Conservation (phyloP, 169 alveolate genomes). For the Blepharisma undulans region DNA sequence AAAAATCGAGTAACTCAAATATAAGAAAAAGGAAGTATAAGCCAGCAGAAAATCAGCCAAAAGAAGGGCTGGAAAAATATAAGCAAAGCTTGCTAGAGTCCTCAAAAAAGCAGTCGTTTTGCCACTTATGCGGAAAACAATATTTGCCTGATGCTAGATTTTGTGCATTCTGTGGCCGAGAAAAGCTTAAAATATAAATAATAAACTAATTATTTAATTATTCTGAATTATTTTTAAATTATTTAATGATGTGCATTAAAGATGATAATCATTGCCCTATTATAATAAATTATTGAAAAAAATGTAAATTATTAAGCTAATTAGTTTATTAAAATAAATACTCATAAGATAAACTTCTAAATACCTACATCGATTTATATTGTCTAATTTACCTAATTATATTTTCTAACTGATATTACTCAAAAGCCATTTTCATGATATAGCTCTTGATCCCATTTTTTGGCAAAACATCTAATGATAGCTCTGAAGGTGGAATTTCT, state of each 20-base stretch:
- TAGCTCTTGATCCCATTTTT: not conserved
- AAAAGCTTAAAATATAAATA: too few species aligned
- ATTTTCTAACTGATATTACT: too few species aligned
- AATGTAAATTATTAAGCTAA: not conserved
- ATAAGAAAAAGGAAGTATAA: not conserved
- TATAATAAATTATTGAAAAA: not conserved
- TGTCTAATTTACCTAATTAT: too few species aligned
- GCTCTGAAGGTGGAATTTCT: too few species aligned
- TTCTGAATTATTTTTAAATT: too few species aligned
- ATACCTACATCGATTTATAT: too few species aligned
- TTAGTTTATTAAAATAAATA: not conserved
- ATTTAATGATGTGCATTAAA: too few species aligned
- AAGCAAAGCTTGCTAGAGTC: not conserved
- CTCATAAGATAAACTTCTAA: too few species aligned
- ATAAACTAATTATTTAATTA: too few species aligned
- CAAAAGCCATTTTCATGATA: not conserved
- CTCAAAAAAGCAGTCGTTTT: not conserved
- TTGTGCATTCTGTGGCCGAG: not conserved
- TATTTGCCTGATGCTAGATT: not conserved
- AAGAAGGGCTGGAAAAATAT: not conserved
- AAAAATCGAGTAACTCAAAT: not conserved
- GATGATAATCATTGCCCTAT: too few species aligned
- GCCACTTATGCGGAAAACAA: not conserved
- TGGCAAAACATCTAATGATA: too few species aligned
- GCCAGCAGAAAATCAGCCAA: not conserved